Base-by-base conservation (phyloP, 2,329 filamentous ascomycete genomes). In the Volutella citrinella region DNA sequence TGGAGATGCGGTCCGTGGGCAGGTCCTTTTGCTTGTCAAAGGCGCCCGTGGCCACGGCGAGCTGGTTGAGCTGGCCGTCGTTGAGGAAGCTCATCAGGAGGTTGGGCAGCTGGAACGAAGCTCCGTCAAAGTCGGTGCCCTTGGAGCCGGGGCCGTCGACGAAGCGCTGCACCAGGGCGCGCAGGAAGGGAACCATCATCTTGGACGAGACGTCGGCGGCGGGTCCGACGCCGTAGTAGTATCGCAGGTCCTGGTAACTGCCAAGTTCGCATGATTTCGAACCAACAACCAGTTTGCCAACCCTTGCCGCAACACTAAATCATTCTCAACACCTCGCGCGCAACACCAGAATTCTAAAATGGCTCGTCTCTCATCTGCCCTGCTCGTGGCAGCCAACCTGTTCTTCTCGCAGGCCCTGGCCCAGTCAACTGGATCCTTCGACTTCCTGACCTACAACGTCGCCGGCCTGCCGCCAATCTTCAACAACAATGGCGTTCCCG, bases 221-320 rank as follows among this genome's bases (percentile, higher is more conserved):
- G 0, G 76, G 74, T 0, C 81, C 80, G 3, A 71, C 65, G 10
- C 78, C 78, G 48, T 84, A 83, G 60, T 77, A 84, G 57, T 86
- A 86, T 19, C 79, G 72, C 23, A 86, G 59, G 49, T 85, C 81
- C 44, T 85, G 79, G 3, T 70, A n/a, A n/a, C n/a, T n/a, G 38
- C 33, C 33, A 40, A 18, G 34, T 40, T 40, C n/a, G n/a, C n/a
- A n/a, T n/a, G n/a, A n/a, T n/a, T n/a, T n/a, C n/a, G n/a, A n/a
- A n/a, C n/a, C n/a, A n/a, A n/a, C n/a, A n/a, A n/a, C n/a, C n/a
- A n/a, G n/a, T n/a, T n/a, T 40, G 12, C 46, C 53, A 24, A 41
- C 37, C 29, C n/a, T n/a, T n/a, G n/a, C n/a, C n/a, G n/a, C n/a
- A n/a, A n/a, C n/a, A n/a, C n/a, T n/a, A n/a, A n/a, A n/a, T n/a